These are phyloP conservation scores for Sarcodon aspratus DNA, from an alignment of 768 basidiomycete genomes.

Conservation along the genomic window DNA sequence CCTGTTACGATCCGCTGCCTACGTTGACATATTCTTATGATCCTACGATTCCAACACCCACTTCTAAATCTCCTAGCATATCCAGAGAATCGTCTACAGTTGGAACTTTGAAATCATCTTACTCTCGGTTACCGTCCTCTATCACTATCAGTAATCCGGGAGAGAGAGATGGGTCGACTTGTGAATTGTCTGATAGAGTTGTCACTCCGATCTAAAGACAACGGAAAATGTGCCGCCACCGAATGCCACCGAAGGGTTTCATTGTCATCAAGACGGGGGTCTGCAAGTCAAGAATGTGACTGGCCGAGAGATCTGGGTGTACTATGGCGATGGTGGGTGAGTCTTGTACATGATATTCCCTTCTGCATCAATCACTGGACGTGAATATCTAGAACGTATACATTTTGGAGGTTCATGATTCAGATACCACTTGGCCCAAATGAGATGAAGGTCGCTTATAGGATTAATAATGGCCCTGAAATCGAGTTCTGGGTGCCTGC, in stretches of 20 bases:
- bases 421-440: slow-evolving; percentile 59
- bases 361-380: background rate
- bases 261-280: no score
- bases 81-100: background rate
- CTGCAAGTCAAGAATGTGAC: background rate
- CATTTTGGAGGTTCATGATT: slow-evolving; percentile 92
- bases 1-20: slow-evolving; percentile 67
- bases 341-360: background rate
- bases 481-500: slow-evolving; percentile 81
- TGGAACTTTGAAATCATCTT: no score
- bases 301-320: slow-evolving; percentile 16
- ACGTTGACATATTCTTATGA: slow-evolving; percentile 66
- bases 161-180: no score
- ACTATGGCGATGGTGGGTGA: slow-evolving; percentile 16
- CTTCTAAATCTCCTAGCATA: background rate
- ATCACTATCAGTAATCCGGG: no score
- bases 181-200: no score
- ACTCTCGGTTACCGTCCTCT: no score
- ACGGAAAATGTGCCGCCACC: background rate
- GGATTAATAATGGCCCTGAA: slow-evolving; percentile 68
- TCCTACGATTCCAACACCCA: slow-evolving; percentile 23
- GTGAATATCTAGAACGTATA: slow-evolving; percentile 50
- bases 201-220: background rate
- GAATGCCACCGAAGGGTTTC: background rate
- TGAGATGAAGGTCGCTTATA: slow-evolving; percentile 75